These are phyloP conservation scores for Daldinia caldariorum DNA, from an alignment of 495 filamentous ascomycete species.

Conservation along the genomic window DNA sequence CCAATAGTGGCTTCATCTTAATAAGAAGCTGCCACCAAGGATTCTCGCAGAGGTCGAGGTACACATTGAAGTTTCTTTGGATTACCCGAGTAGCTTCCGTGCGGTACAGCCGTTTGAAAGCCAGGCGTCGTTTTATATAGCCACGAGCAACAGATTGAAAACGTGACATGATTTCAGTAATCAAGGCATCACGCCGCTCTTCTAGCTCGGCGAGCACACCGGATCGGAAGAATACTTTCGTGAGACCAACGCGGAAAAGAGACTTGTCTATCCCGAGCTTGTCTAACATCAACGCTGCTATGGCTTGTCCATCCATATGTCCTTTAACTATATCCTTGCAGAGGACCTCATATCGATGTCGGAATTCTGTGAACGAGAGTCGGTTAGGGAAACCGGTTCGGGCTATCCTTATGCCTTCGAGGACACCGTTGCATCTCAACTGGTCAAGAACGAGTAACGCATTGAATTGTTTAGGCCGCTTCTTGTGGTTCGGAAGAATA, in stretches of 20 bases:
- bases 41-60: slow-evolving; percentile 85
- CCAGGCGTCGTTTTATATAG: slow-evolving; percentile 85
- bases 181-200: slow-evolving; percentile 90
- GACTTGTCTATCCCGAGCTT: slow-evolving; percentile 84
- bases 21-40: slow-evolving; percentile 98
- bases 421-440: slow-evolving; percentile 95
- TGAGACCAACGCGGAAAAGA: slow-evolving; percentile 91
- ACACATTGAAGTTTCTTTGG: slow-evolving; percentile 89
- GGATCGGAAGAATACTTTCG: slow-evolving; percentile 98
- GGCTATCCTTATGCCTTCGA: slow-evolving; percentile 97
- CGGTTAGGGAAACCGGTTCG: slow-evolving; percentile 98
- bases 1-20: slow-evolving; percentile 94
- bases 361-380: slow-evolving; percentile 90
- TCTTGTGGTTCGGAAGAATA: slow-evolving; percentile 98
- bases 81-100: slow-evolving; percentile 95
- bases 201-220: slow-evolving; percentile 97
- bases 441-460: slow-evolving; percentile 93
- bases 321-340: slow-evolving; percentile 89
- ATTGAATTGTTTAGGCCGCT: slow-evolving; percentile 91
- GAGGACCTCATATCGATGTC: slow-evolving; percentile 96
- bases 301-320: slow-evolving; percentile 88
- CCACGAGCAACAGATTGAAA: slow-evolving; percentile 94
- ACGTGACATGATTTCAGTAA: slow-evolving; percentile 89
- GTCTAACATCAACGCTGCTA: slow-evolving; percentile 86
- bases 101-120: slow-evolving; percentile 90